These are phyloP conservation scores for Excoecaria cochinchinensis DNA, from an alignment of 345 rosid genomes.

Conservation along the genomic window DNA sequence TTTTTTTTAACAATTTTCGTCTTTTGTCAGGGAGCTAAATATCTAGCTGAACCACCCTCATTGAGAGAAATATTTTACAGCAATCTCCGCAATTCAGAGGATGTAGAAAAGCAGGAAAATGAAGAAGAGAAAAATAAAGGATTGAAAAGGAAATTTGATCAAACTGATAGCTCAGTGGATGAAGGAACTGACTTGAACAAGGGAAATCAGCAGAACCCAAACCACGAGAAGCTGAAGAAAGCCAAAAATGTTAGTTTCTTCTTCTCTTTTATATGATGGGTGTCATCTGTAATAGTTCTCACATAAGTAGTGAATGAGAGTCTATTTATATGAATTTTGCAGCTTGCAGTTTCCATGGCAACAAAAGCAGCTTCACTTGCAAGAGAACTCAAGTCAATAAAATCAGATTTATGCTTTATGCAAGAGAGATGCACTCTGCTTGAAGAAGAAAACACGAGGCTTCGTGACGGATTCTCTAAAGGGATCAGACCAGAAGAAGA, in stretches of 20 bases:
- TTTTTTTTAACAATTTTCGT: not conserved
- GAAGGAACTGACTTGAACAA: slow-evolving; percentile 34
- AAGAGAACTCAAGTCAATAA: slow-evolving; percentile 68
- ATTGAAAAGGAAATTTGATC: slow-evolving; percentile 64
- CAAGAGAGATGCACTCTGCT: slow-evolving; percentile 76
- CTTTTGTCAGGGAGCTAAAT: slow-evolving; percentile 67
- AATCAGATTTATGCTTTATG: slow-evolving; percentile 62
- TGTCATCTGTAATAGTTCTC: not conserved
- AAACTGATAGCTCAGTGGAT: slow-evolving; percentile 39
- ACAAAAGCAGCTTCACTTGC: slow-evolving; percentile 74
- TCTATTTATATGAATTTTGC: slow-evolving; percentile 19
- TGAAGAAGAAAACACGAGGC: slow-evolving; percentile 85
- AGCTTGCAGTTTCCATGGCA: slow-evolving; percentile 90
- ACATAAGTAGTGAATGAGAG: slow-evolving; percentile 1
- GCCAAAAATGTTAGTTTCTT: slow-evolving; percentile 62
- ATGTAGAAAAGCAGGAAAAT: not conserved
- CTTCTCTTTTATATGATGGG: not conserved
- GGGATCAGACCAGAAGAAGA: slow-evolving; percentile 91
- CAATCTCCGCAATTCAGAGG: slow-evolving; percentile 38
- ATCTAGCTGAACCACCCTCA: slow-evolving; percentile 76
- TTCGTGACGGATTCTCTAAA: slow-evolving; percentile 64
- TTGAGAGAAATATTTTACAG: slow-evolving; percentile 63
- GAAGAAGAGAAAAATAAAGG: slow-evolving; percentile 40
- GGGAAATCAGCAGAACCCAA: slow-evolving; percentile 38
- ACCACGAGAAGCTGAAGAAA: slow-evolving; percentile 51